Conservation (phyloP, 208 protist genomes). For the Wallacemonas sp. region DNA sequence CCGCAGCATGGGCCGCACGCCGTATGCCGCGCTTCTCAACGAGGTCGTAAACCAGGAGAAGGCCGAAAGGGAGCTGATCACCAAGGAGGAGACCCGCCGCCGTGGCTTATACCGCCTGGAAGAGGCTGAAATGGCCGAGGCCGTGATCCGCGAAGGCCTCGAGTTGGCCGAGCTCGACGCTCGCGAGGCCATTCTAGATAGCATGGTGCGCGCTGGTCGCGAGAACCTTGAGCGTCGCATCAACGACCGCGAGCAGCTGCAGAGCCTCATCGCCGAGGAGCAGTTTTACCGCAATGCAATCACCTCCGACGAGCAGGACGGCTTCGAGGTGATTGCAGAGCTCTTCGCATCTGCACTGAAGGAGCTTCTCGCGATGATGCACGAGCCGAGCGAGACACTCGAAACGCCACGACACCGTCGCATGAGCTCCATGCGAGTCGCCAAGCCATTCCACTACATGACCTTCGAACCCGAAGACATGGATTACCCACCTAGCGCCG, state of each 20-base stretch:
- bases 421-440: slow-evolving; percentile 41
- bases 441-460: slow-evolving; percentile 89
- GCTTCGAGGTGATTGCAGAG: slow-evolving; percentile 63
- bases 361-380: slow-evolving; percentile 34
- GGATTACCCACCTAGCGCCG: slow-evolving; percentile 75
- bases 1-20: neutral
- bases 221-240: slow-evolving; percentile 60
- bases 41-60: slow-evolving; percentile 50
- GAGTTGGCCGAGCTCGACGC: slow-evolving; percentile 51
- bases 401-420: slow-evolving; percentile 47
- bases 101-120: slow-evolving; percentile 57
- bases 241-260: slow-evolving; percentile 45
- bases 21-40: slow-evolving; percentile 25
- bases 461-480: slow-evolving; percentile 85
- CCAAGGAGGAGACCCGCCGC: slow-evolving; percentile 52
- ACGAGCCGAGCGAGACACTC: slow-evolving; percentile 26
- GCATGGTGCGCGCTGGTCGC: slow-evolving; percentile 51
- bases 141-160: slow-evolving; percentile 37
- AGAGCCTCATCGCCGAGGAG: slow-evolving; percentile 51
- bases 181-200: slow-evolving; percentile 52
- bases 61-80: slow-evolving; percentile 36
- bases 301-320: slow-evolving; percentile 70
- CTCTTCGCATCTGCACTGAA: slow-evolving; percentile 51
- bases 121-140: slow-evolving; percentile 41
- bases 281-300: slow-evolving; percentile 69